These are phyloP conservation scores for Zygotorulaspora chibaensis DNA, from an alignment of 805 yeast genomes.

Conservation along the genomic window DNA sequence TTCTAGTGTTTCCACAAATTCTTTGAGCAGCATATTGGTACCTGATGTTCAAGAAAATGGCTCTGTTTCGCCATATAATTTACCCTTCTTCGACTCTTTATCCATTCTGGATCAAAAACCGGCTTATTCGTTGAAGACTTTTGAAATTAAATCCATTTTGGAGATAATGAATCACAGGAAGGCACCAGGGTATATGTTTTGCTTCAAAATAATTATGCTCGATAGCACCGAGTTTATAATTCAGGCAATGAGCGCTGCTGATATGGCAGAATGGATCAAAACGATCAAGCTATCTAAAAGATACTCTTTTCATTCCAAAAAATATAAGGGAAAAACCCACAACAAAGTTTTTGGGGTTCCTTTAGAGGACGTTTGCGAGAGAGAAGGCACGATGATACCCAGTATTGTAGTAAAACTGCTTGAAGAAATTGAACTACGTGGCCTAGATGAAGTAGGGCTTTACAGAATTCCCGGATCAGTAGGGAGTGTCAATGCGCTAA, in stretches of 20 bases:
- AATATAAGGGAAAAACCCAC: constrained; percentile 37
- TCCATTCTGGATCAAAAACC: constrained; percentile 50
- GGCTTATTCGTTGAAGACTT: constrained; percentile 41
- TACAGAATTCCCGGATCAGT: constrained; percentile 71
- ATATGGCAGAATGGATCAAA: constrained; percentile 71
- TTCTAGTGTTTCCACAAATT: constrained; percentile 28
- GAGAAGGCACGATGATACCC: constrained; percentile 65
- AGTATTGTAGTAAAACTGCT: constrained; percentile 59
- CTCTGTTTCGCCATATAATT: constrained; percentile 43
- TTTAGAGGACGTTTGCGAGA: constrained; percentile 62
- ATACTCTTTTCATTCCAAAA: constrained; percentile 41
- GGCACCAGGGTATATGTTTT: constrained; percentile 18
- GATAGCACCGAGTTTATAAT: constrained; percentile 55
- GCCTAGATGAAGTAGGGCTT: constrained; percentile 85
- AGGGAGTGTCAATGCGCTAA: constrained; percentile 51
- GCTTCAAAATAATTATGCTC: constrained; percentile 42
- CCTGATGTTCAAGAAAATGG: constrained; percentile 38
- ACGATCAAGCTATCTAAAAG: constrained; percentile 39
- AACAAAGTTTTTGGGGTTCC: constrained; percentile 84
- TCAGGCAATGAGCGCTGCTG: constrained; percentile 60
- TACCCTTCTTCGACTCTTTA: constrained; percentile 50
- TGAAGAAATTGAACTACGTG: constrained; percentile 76
- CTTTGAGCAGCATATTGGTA: constrained; percentile 28
- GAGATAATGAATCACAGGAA: constrained; percentile 36
- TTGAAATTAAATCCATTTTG: constrained; percentile 37